A percentile compares a stretch with the other conserved stretches of the same genome.
Evolutionary conservation across 768 basidiomycete species (phyloP).

Genomic region (Dendrothele bispora): DNA sequence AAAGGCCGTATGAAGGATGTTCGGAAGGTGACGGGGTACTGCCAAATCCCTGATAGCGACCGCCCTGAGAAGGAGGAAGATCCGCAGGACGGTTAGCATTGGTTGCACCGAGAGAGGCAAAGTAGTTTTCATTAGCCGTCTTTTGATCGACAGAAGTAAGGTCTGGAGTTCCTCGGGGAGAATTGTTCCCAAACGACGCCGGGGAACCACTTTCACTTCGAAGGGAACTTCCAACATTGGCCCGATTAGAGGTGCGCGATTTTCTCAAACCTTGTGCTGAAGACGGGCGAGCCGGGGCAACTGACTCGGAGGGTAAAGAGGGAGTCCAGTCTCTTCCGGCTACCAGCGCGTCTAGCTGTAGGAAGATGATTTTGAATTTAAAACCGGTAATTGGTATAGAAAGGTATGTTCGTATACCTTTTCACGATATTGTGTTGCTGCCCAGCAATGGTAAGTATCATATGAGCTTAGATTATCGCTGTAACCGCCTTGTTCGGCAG

Average conservation of each 20-base stretch:
- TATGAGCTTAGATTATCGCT: slow-evolving; percentile 58
- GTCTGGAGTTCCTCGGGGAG: slow-evolving; percentile 45
- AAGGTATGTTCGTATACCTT: slow-evolving; percentile 55
- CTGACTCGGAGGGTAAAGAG: slow-evolving; percentile 60
- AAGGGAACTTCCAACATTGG: slow-evolving; percentile 42
- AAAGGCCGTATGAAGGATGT: slow-evolving; percentile 70
- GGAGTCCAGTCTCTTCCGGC: slow-evolving; percentile 80
- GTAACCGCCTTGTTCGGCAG: slow-evolving; percentile 69
- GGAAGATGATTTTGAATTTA: slow-evolving; percentile 16
- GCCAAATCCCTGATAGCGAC: slow-evolving; percentile 91
- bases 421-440: slow-evolving; percentile 91
- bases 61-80: slow-evolving; percentile 91
- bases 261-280: slow-evolving; percentile 86
- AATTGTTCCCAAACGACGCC: slow-evolving; percentile 44
- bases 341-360: slow-evolving; percentile 74
- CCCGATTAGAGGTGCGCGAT: slow-evolving; percentile 71
- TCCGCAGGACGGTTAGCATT: slow-evolving; percentile 79
- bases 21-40: slow-evolving; percentile 68
- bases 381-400: not conserved
- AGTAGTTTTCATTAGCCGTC: slow-evolving; percentile 83
- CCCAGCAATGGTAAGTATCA: slow-evolving; percentile 91
- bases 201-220: slow-evolving; percentile 57
- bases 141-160: slow-evolving; percentile 53
- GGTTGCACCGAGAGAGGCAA: slow-evolving; percentile 76
- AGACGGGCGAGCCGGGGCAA: slow-evolving; percentile 58